Evolutionary conservation across 1,284 basidiomycete genomes (phyloP), one percentile per base, ranked within the genome.

Genomic region (Rhodotorula sp.): DNA sequence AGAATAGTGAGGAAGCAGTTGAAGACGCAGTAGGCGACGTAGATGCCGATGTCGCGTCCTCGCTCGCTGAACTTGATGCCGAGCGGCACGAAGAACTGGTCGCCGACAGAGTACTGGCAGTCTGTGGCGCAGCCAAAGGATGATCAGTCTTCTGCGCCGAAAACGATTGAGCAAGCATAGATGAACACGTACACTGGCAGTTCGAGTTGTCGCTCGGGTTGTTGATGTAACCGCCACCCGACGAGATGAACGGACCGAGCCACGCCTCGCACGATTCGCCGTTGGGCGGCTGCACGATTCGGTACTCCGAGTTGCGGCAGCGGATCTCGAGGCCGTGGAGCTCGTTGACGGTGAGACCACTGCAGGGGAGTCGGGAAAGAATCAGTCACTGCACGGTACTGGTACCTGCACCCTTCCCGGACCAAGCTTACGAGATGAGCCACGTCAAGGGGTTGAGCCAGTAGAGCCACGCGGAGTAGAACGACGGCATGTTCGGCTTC

Each of bases 291-390:
- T 78, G 72, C 75, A 82, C 79, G 18, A 70, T 63, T 4, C 77
- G 77, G 68, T 74, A 79, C 70, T 82, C 81, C 33, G 69, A 33
- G 10, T 75, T 68, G 48, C 71, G 69, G 73, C 81, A 82, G 30
- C 76, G 79, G 68, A 96, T 88, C 0, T 77, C 75, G 14, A 93
- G 83, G 20, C 89, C 91, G 78, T 91, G 86, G 37, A 96, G 84
- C 77, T 91, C 91, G 20, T 89, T 91, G 1, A 89, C 86, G 66
- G 93, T 82, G 83, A 95, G 88, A 22, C 90, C 82, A 54, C 37
- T 42, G 37, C 10, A 14, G 37, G 37, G 37, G 37, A n/a, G n/a
- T n/a, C n/a, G n/a, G n/a, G n/a, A n/a, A n/a, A n/a, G n/a, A n/a
- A n/a, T n/a, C n/a, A n/a, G n/a, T n/a, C n/a, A n/a, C n/a, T n/a